Percentiles rank a stretch among this genome's conserved stretches.
Evolutionary conservation across 148 eudicot genomes (phyloP).

Genomic region (Gaultheria prostrata): DNA sequence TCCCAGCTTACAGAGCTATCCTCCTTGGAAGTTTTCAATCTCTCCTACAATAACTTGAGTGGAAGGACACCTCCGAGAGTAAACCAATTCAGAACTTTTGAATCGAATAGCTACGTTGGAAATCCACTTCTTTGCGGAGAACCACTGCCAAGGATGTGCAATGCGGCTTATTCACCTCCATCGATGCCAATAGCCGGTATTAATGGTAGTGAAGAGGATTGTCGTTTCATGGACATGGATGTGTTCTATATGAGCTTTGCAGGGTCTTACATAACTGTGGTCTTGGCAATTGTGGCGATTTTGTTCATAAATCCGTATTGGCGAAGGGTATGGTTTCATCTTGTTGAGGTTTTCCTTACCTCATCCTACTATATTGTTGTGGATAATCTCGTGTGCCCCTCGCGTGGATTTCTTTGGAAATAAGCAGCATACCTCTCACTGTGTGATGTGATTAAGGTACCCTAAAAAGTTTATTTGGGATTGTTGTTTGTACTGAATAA

Average conservation of each 20-base stretch:
- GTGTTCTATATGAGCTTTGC: no score
- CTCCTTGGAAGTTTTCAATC: neutral
- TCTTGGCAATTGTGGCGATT: no score
- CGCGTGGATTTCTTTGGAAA: no score
- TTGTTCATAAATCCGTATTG: neutral
- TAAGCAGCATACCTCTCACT: no score
- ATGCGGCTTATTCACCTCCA: neutral
- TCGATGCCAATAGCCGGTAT: neutral
- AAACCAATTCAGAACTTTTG: neutral
- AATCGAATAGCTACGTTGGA: neutral
- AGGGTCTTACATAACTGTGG: no score
- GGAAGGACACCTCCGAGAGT: neutral
- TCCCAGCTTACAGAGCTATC: neutral
- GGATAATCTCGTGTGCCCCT: no score
- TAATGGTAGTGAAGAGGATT: neutral
- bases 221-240: neutral
- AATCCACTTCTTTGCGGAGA: slow-evolving; percentile 6
- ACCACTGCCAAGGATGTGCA: neutral
- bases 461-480: no score
- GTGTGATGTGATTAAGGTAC: no score
- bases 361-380: neutral
- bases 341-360: neutral
- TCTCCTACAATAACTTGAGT: neutral
- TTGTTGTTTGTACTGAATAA: no score
- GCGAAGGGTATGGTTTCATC: slow-evolving; percentile 5